Base-by-base conservation (phyloP, 1,284 basidiomycete genomes). In the Ceratorhiza oryzae-sativae region DNA sequence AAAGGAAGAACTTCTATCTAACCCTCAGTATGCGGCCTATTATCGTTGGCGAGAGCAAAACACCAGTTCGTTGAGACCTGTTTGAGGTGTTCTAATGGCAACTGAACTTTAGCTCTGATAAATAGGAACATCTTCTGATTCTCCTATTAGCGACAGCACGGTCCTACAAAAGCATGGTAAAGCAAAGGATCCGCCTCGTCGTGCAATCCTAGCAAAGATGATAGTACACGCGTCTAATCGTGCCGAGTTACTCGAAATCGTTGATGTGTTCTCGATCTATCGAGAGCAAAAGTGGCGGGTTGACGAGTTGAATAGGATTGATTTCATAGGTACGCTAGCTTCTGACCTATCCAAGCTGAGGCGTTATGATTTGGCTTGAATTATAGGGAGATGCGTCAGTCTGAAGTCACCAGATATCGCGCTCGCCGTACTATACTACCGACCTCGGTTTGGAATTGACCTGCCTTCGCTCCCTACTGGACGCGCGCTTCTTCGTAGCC, bases 391-490 rank as follows among this genome's bases (percentile, higher is more conserved):
- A 36, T 70, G 67, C 32, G 59, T 58, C 30, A 48, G 32, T 32
- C 67, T 70, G 12, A 70, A 70, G 32, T 45, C 67, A 36, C 76
- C 76, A 10, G 56, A 73, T 25, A 62, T 76, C 18, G 72, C 75
- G 32, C 39, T 77, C 9, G 42, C 65, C 9, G 65, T 75, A 46
- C 65, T 76, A 23, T 58, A 72, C 15, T 68, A 77, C 46, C 73
- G 73, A 10, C 71, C 72, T 20, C 74, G 72, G 53, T 76, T 73
- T 71, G 76, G 75, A 0, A 59, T 77, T 15, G 76, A 76, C n/a
- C 61, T 77, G 8, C 73, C 74, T 5, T 71, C 68, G 23, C 49
- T 76, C 18, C 39, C 53, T 0, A 70, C 72, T 5, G 76, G 76
- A 13, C 76, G 76, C 2, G 75, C 75, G 9, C 73, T 77, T 27